Conservation (phyloP, 2,329 filamentous ascomycete genomes). For the Scedosporium boydii region DNA sequence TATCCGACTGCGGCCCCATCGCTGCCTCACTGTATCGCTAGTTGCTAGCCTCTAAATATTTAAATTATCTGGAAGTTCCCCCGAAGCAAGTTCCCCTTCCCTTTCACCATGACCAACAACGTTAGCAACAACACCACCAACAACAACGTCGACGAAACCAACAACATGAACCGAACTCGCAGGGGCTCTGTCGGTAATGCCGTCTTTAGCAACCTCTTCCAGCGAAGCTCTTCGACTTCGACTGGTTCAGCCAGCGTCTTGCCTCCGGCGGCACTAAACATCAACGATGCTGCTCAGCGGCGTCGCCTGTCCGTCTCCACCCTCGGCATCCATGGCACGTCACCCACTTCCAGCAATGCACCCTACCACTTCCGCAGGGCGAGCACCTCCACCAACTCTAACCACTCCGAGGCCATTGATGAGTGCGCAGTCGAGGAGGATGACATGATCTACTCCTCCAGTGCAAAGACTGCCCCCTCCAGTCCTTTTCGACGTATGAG, state of each 20-base stretch:
- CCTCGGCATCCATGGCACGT: conserved; percentile 61
- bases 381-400: conserved; percentile 55
- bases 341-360: conserved; percentile 43
- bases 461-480: conserved; percentile 48
- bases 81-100: not conserved
- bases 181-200: conserved; percentile 49
- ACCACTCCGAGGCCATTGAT: conserved; percentile 53
- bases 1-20: not conserved
- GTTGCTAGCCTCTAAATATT: not conserved
- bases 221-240: conserved; percentile 43
- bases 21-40: not conserved
- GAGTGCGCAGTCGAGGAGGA: conserved; percentile 67
- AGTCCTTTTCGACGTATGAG: conserved; percentile 84
- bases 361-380: conserved; percentile 48
- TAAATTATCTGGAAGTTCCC: not conserved
- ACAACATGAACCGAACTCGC: conserved; percentile 29
- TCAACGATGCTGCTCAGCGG: conserved; percentile 44
- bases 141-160: conserved; percentile 20
- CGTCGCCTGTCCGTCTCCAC: conserved; percentile 68
- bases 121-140: conserved; percentile 1
- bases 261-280: conserved; percentile 28
- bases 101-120: conserved; percentile 5
- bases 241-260: conserved; percentile 32
- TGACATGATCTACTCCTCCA: conserved; percentile 35
- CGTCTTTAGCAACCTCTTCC: conserved; percentile 49